Conservation (phyloP, 1,139 yeast genomes). For the Suhomyces panamericanus region DNA sequence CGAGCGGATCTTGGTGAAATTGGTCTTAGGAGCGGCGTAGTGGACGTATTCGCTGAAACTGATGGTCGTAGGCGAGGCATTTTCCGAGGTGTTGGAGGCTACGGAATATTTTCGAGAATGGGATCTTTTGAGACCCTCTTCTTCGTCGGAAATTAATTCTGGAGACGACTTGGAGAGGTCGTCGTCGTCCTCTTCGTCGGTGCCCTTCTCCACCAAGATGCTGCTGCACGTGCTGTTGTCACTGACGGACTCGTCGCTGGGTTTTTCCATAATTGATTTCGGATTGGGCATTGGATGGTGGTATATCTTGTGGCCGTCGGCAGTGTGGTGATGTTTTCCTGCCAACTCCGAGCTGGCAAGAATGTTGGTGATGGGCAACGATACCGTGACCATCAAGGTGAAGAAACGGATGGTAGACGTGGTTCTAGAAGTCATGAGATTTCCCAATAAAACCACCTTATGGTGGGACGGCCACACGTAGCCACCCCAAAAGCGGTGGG, state of each 20-base stretch:
- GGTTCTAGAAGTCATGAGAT: conserved; percentile 46
- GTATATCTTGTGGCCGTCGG: conserved; percentile 24
- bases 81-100: conserved; percentile 16
- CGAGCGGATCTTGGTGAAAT: conserved; percentile 63
- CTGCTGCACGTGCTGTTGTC: conserved; percentile 21
- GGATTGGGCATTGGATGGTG: conserved; percentile 10
- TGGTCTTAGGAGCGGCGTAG: conserved; percentile 70
- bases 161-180: conserved; percentile 10
- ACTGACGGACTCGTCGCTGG: conserved; percentile 13
- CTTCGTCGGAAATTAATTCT: conserved; percentile 14
- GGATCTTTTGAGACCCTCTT: conserved; percentile 1
- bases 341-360: conserved; percentile 48
- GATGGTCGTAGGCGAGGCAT: conserved; percentile 24
- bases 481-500: conserved; percentile 66
- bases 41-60: conserved; percentile 72
- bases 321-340: conserved; percentile 24
- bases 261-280: conserved; percentile 6
- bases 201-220: conserved; percentile 9
- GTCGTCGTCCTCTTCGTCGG: conserved; percentile 24
- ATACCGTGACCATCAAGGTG: conserved; percentile 56
- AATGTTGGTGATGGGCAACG: conserved; percentile 64
- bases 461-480: conserved; percentile 78
- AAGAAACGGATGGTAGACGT: conserved; percentile 60
- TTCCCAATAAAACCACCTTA: conserved; percentile 59
- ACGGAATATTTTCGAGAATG: conserved; percentile 21